Percentiles rank a stretch among this genome's conserved stretches.
These are phyloP conservation scores for Epichloe scottii DNA, from an alignment of 2,329 filamentous ascomycete species.

Conservation along the genomic window DNA sequence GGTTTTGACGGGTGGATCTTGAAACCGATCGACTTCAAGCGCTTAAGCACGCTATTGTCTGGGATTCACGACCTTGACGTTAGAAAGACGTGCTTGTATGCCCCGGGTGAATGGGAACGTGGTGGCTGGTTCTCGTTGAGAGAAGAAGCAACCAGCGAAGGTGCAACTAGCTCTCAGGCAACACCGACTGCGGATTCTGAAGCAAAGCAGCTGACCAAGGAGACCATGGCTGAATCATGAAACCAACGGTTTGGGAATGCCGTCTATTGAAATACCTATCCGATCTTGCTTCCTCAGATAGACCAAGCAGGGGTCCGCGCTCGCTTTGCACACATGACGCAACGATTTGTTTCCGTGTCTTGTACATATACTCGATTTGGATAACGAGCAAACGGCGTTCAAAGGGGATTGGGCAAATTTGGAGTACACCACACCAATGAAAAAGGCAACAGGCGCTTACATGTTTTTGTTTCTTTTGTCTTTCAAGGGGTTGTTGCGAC, in stretches of 20 bases:
- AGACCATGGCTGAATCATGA: not conserved
- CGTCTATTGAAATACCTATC: not conserved
- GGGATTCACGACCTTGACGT: conserved; percentile 53
- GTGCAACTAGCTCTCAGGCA: conserved; percentile 11
- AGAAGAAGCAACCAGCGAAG: conserved; percentile 3
- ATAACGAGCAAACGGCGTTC: not conserved
- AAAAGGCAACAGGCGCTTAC: not conserved
- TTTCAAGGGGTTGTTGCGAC: not conserved
- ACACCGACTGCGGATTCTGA: conserved; percentile 16
- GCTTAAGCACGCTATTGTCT: conserved; percentile 54
- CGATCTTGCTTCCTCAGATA: not conserved
- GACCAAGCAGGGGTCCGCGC: not conserved
- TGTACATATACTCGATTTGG: not conserved
- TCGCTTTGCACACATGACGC: not conserved
- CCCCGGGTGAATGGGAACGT: conserved; percentile 64
- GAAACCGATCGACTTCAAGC: conserved; percentile 74
- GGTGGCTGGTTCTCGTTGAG: conserved; percentile 62
- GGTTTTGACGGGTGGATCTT: conserved; percentile 89
- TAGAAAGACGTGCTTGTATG: conserved; percentile 53
- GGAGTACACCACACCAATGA: not conserved
- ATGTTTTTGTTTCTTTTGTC: not conserved
- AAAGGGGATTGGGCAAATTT: not conserved
- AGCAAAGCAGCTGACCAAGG: not conserved
- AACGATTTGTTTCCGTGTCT: not conserved
- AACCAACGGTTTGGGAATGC: not conserved